A percentile compares a stretch with the other conserved stretches of the same genome.
These are phyloP conservation scores for Hyphopichia buzzinii DNA, from an alignment of 1,139 yeast species.

Conservation along the genomic window DNA sequence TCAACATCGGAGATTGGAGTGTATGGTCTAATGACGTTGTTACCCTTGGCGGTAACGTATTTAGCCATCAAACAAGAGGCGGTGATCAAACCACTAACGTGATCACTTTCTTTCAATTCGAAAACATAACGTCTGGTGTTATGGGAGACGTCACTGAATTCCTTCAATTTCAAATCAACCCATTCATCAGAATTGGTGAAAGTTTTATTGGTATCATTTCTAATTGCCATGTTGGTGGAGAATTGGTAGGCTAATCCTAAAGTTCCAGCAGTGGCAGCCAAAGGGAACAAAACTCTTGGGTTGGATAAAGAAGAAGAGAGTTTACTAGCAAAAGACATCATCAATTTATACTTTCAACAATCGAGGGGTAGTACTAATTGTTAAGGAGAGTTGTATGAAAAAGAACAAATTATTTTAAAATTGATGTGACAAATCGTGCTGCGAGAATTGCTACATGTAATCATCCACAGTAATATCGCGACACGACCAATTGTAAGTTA, in stretches of 20 bases:
- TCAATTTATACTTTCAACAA: too few relatives aligned
- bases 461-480: too few relatives aligned
- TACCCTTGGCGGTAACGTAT: conserved; percentile 80
- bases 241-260: conserved; percentile 48
- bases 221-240: conserved; percentile 27
- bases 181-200: conserved; percentile 73
- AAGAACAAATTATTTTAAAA: too few relatives aligned
- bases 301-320: conserved; percentile 17
- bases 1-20: conserved; percentile 81
- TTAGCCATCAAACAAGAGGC: conserved; percentile 84
- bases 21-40: conserved; percentile 91
- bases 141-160: conserved; percentile 53
- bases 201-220: conserved; percentile 52
- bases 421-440: too few relatives aligned
- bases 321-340: conserved; percentile 16
- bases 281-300: conserved; percentile 33
- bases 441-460: too few relatives aligned
- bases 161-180: conserved; percentile 74
- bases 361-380: too few relatives aligned
- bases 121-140: conserved; percentile 73
- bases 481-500: too few relatives aligned
- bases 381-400: too few relatives aligned
- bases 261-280: conserved; percentile 50
- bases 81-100: conserved; percentile 72
- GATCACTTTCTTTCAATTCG: conserved; percentile 65